These are phyloP conservation scores for button mushroom (Agaricus bisporus) DNA, from an alignment of 768 basidiomycete genomes.

Conservation along the genomic window DNA sequence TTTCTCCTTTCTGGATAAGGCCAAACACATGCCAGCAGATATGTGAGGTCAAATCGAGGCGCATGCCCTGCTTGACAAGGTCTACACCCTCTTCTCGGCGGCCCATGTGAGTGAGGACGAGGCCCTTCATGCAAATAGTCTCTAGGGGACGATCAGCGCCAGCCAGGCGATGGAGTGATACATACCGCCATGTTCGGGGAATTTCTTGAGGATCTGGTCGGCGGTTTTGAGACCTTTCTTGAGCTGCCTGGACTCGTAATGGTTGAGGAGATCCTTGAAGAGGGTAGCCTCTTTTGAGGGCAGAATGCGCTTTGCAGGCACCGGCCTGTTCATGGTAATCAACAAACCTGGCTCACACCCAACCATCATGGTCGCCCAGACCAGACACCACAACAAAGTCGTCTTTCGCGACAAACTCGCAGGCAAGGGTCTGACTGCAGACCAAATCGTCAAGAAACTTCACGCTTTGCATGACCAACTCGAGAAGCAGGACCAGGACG, in stretches of 20 bases:
- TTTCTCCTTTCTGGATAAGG: constrained; percentile 89
- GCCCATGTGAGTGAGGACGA: constrained; percentile 77
- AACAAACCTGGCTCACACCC: constrained; percentile 25
- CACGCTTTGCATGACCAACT: constrained; percentile 74
- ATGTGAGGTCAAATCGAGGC: constrained; percentile 78
- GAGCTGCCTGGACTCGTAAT: constrained; percentile 86
- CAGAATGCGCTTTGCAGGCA: constrained; percentile 48
- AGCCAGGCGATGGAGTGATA: constrained; percentile 1
- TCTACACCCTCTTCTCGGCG: constrained; percentile 76
- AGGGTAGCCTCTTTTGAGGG: constrained; percentile 79
- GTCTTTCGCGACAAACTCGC: constrained; percentile 79
- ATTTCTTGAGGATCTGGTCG: constrained; percentile 92
- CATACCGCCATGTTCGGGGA: constrained; percentile 92
- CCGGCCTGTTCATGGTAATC: constrained; percentile 17
- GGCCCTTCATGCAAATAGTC: constrained; percentile 94
- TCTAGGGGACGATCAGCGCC: constrained; percentile 40
- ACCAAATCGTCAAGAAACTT: constrained; percentile 81
- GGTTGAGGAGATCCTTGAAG: constrained; percentile 80
- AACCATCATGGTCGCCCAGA: constrained; percentile 66
- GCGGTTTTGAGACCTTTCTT: constrained; percentile 88
- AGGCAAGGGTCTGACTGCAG: constrained; percentile 71
- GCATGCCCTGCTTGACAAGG: constrained; percentile 78
- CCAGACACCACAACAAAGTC: constrained; percentile 57
- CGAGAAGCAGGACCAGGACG: constrained; percentile 82
- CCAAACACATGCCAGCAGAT: constrained; percentile 99